Percentiles rank a stretch among this genome's conserved stretches.
Conservation (phyloP, 352 stramenopile genomes). For the Globisporangium parvum region DNA sequence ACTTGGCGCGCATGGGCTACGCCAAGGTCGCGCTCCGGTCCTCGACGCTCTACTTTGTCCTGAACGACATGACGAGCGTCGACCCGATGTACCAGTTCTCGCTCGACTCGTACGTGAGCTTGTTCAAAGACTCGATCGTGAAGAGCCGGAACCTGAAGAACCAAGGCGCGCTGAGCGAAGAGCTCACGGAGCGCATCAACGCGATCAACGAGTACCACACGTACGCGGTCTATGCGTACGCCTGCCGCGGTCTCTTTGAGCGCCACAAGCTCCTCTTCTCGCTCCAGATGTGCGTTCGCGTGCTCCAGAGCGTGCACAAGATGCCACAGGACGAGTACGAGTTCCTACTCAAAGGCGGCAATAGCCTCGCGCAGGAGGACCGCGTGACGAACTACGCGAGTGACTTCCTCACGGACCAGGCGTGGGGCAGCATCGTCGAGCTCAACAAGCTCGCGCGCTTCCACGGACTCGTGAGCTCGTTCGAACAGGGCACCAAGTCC, state of each 20-base stretch:
- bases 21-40: constrained; percentile 88
- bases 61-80: constrained; percentile 93
- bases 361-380: constrained; percentile 51
- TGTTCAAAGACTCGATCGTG: constrained; percentile 94
- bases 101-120: constrained; percentile 90
- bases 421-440: constrained; percentile 90
- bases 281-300: constrained; percentile 91
- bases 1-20: constrained; percentile 92
- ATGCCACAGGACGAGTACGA: constrained; percentile 92
- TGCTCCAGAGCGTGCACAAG: constrained; percentile 89
- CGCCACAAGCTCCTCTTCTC: constrained; percentile 95
- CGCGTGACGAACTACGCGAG: constrained; percentile 77
- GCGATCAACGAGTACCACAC: constrained; percentile 96
- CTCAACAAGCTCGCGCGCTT: constrained; percentile 88
- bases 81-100: constrained; percentile 98
- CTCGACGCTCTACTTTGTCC: constrained; percentile 94
- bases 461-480: constrained; percentile 83
- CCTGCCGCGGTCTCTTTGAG: constrained; percentile 94
- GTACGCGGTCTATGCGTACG: constrained; percentile 93
- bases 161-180: constrained; percentile 70
- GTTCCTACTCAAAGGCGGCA: constrained; percentile 91
- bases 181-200: constrained; percentile 83
- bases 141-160: constrained; percentile 80
- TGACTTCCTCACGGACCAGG: constrained; percentile 79
- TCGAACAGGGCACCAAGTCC: constrained; percentile 82